These are phyloP conservation scores for Quercus agrifolia DNA, from an alignment of 306 rosid species.

Conservation along the genomic window DNA sequence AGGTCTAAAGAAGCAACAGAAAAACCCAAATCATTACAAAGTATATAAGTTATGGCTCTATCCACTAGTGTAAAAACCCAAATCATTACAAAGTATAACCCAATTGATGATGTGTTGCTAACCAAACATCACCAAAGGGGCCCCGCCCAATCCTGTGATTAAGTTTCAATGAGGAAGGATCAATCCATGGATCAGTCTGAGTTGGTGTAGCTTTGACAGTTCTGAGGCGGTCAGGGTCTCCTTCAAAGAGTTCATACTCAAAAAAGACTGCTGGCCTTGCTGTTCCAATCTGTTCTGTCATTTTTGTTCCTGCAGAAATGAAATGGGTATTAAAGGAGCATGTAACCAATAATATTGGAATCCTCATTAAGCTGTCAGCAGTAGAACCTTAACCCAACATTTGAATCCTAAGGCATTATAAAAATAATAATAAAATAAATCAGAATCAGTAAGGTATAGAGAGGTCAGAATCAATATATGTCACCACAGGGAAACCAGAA, in stretches of 20 bases:
- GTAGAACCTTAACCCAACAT: neutral
- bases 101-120: constrained; percentile 86
- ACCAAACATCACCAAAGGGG: constrained; percentile 87
- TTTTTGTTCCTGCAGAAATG: constrained; percentile 7
- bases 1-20: too few species aligned
- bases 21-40: too few species aligned
- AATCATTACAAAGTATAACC: constrained; percentile 22
- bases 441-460: neutral
- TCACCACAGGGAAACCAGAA: neutral
- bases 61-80: too few species aligned
- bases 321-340: neutral
- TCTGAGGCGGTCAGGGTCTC: constrained; percentile 45
- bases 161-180: constrained; percentile 78
- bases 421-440: too few species aligned
- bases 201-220: constrained; percentile 46
- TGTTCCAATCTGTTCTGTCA: constrained; percentile 52
- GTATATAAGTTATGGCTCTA: too few species aligned
- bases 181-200: constrained; percentile 59
- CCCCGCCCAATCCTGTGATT: constrained; percentile 88
- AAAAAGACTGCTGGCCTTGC: constrained; percentile 43
- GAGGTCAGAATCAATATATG: neutral
- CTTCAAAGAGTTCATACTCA: constrained; percentile 71
- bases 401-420: neutral
- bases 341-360: neutral
- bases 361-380: neutral